These are phyloP conservation scores for Senecio squalidus DNA, from an alignment of 140 eudicot genomes.

Conservation along the genomic window DNA sequence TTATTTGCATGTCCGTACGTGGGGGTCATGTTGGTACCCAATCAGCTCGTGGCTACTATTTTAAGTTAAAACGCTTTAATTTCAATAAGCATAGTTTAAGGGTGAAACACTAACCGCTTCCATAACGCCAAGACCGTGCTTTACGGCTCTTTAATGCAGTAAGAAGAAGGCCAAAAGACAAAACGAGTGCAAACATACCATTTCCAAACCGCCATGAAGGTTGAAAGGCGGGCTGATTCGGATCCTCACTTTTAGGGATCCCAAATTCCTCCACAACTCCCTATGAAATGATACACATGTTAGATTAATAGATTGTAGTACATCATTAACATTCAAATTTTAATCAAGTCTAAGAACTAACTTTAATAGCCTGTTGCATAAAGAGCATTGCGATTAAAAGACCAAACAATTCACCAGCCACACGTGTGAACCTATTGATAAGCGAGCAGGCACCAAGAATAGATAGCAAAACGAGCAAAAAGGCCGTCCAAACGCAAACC, in stretches of 20 bases:
- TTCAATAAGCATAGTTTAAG: not conserved
- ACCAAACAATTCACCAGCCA: constrained; percentile 96
- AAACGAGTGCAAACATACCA: constrained; percentile 95
- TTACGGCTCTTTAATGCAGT: constrained; percentile 89
- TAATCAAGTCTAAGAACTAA: constrained; percentile 28
- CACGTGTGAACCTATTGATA: constrained; percentile 87
- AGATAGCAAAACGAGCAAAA: constrained; percentile 85
- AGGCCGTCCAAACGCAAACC: constrained; percentile 98
- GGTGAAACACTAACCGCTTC: constrained; percentile 48
- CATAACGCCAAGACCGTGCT: constrained; percentile 99
- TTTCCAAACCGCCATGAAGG: constrained; percentile 98
- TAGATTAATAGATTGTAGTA: constrained; percentile 5
- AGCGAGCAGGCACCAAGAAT: constrained; percentile 95
- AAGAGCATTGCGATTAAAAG: constrained; percentile 96
- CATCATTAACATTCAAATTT: not conserved
- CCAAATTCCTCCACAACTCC: constrained; percentile 96
- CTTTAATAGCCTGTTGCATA: constrained; percentile 97
- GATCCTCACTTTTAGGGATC: constrained; percentile 72
- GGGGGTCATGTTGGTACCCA: too few relatives aligned
- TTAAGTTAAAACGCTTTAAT: not conserved
- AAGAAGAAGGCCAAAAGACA: constrained; percentile 91
- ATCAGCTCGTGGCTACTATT: not conserved
- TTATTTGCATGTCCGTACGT: too few relatives aligned
- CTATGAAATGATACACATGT: constrained; percentile 30
- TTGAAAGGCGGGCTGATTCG: constrained; percentile 53